phyloP scores from a whole-genome alignment of 176 grass and related monocot species.

The Triticum timopheevii region DNA sequence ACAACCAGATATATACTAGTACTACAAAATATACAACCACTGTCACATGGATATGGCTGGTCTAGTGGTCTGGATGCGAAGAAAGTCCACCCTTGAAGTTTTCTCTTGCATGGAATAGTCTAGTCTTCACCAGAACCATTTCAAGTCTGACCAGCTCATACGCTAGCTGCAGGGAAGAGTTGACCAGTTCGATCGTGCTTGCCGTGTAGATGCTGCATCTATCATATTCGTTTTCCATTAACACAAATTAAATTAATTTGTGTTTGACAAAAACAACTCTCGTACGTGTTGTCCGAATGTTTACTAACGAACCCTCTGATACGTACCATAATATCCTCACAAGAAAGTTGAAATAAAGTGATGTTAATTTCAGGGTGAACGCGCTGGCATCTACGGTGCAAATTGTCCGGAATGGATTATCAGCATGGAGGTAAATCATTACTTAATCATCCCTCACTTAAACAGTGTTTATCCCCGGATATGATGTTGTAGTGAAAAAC shows the following conservation, averaged over 20 bases:
- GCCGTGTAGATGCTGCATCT: neutral
- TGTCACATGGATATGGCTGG: neutral
- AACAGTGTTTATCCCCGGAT: neutral
- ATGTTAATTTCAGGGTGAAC: constrained; percentile 47
- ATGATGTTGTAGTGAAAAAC: neutral
- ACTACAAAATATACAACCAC: too few species aligned
- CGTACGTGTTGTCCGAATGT: neutral
- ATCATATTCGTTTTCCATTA: neutral
- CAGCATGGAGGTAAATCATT: constrained; percentile 71
- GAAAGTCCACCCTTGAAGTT: constrained; percentile 21
- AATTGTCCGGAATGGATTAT: constrained; percentile 92
- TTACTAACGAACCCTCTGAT: too few species aligned
- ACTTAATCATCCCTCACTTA: neutral
- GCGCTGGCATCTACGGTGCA: constrained; percentile 73
- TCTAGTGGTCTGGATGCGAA: neutral
- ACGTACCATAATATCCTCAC: neutral
- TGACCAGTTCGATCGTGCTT: neutral
- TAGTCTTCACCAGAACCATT: neutral
- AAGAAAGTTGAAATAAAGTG: neutral
- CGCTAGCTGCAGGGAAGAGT: neutral
- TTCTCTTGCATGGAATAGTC: neutral
- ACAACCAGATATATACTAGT: neutral
- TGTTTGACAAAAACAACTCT: too few species aligned
- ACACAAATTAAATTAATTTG: too few species aligned
- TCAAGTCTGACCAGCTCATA: neutral